A percentile compares a stretch with the other conserved stretches of the same genome.
phyloP scores from a whole-genome alignment of 1,284 basidiomycete species.

The Ceratobasidium sp. region DNA sequence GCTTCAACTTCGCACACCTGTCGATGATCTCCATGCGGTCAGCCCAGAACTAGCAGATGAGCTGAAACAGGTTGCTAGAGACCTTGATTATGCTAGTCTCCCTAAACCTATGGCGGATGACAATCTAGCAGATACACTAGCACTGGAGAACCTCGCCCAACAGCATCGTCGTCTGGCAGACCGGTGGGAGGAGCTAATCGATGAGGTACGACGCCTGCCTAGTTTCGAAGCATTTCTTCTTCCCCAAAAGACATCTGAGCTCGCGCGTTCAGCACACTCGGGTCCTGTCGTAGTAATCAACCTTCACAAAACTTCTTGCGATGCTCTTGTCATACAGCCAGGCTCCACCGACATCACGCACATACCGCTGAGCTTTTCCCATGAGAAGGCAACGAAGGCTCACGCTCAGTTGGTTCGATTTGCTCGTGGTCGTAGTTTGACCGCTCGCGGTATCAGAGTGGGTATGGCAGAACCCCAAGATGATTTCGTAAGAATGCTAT shows the following conservation, averaged over 20 bases:
- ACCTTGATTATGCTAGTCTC: not conserved
- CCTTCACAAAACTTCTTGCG: not conserved
- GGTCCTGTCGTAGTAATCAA: not conserved
- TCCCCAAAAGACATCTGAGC: not conserved
- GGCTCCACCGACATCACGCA: not conserved
- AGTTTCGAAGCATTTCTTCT: not conserved
- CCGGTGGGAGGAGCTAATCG: slow-evolving; percentile 1
- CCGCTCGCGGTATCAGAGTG: not conserved
- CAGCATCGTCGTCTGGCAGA: slow-evolving; percentile 9
- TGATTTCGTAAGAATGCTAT: not conserved
- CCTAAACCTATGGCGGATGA: too few species aligned
- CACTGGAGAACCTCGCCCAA: not conserved
- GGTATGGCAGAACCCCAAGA: not conserved
- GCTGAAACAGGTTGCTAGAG: slow-evolving; percentile 3
- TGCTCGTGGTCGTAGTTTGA: too few species aligned
- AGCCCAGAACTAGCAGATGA: not conserved
- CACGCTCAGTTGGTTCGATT: not conserved
- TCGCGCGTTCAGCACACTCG: not conserved
- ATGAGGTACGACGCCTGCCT: not conserved
- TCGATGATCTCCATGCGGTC: not conserved
- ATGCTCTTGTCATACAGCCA: slow-evolving; percentile 1
- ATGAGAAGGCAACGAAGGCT: not conserved
- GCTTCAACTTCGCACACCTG: slow-evolving; percentile 8
- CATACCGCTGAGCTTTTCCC: not conserved
- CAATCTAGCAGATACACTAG: not conserved